phyloP scores from a whole-genome alignment of 148 eudicot genomes.

The Chenopodium formosanum region DNA sequence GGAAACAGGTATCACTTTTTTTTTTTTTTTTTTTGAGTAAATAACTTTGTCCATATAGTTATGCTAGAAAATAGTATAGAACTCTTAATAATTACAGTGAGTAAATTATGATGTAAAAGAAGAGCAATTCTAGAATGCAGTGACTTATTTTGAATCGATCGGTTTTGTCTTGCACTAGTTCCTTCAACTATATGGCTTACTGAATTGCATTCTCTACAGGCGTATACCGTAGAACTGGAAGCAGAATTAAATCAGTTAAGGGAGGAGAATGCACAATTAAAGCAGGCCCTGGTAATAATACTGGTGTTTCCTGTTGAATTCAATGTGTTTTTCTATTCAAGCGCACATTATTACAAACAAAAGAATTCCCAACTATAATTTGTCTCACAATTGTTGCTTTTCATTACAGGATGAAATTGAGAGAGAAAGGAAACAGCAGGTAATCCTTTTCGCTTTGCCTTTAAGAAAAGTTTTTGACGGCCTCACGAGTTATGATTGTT shows the following conservation, averaged over 20 bases:
- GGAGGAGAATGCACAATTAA: slow-evolving; percentile 58
- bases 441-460: slow-evolving; percentile 10
- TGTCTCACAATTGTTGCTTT: slow-evolving; percentile 7
- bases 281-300: slow-evolving; percentile 45
- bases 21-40: neutral
- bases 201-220: slow-evolving; percentile 38
- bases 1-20: slow-evolving; percentile 63
- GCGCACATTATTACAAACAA: neutral
- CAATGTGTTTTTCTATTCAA: neutral
- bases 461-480: neutral
- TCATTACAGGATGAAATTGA: slow-evolving; percentile 50
- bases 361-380: neutral
- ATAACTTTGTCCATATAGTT: neutral
- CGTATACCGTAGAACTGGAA: slow-evolving; percentile 86
- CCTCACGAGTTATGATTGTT: neutral
- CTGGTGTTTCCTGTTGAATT: neutral
- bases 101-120: neutral
- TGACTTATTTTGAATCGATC: no score
- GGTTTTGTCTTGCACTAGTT: neutral
- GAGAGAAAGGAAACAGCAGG: slow-evolving; percentile 52
- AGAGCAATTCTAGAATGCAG: neutral
- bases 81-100: neutral
- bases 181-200: neutral
- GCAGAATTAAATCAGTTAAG: slow-evolving; percentile 70
- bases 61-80: neutral